Percentiles rank a stretch among this genome's conserved stretches.
These are phyloP conservation scores for Limnanthes douglasii DNA, from an alignment of 345 rosid genomes.

Conservation along the genomic window DNA sequence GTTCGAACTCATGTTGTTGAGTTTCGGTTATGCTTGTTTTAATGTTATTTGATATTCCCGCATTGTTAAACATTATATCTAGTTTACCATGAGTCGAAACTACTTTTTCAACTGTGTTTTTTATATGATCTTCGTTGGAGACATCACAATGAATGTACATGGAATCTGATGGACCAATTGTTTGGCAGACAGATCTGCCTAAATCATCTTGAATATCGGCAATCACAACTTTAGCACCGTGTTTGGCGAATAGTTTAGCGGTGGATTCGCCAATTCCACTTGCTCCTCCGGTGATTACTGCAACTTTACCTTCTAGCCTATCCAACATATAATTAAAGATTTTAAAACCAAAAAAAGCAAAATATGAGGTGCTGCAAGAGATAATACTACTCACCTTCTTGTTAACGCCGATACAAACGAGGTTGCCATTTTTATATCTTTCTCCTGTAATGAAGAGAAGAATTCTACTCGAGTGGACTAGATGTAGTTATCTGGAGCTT, in stretches of 20 bases:
- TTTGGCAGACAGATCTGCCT: slow-evolving; percentile 29
- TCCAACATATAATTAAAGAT: no score
- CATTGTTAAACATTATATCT: slow-evolving; percentile 68
- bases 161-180: slow-evolving; percentile 28
- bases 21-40: slow-evolving; percentile 76
- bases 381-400: no score
- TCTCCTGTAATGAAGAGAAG: no score
- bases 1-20: slow-evolving; percentile 72
- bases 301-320: slow-evolving; percentile 76
- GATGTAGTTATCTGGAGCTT: no score
- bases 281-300: slow-evolving; percentile 72
- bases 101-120: slow-evolving; percentile 34
- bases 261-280: slow-evolving; percentile 80
- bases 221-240: slow-evolving; percentile 68
- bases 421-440: no score
- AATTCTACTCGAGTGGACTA: no score
- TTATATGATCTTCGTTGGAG: slow-evolving; percentile 41
- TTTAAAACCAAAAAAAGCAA: no score
- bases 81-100: slow-evolving; percentile 33
- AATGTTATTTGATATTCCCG: slow-evolving; percentile 63
- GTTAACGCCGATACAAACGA: no score
- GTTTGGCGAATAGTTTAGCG: slow-evolving; percentile 38
- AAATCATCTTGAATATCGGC: slow-evolving; percentile 60
- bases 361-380: no score
- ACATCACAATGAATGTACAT: slow-evolving; percentile 61